Base-by-base conservation (phyloP, 1,284 basidiomycete species). In the Amylostereum chailletii region DNA sequence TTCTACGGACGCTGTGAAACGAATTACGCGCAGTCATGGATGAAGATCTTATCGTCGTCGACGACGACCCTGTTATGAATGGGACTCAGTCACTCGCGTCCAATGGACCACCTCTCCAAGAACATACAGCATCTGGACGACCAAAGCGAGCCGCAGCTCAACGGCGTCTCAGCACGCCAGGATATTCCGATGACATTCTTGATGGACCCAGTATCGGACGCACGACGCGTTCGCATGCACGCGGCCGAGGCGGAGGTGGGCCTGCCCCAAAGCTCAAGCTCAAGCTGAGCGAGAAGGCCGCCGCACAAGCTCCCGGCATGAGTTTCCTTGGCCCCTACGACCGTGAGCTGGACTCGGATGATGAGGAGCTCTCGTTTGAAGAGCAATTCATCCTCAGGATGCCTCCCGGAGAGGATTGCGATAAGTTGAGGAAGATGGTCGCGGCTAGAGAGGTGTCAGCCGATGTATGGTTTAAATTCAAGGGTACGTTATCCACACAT, bases 381-480 rank as follows among this genome's bases (percentile, higher is more conserved):
- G 96, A 99, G 68, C 95, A 99, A 62, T 96, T 99, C 63, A 86
- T 99, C 51, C 71, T 99, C 33, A 71, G 94, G 39, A 83, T 99
- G 74, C 93, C 93, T 0, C 81, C 84, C 3, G 90, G 89, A 0
- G 86, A 89, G 50, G 88, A 90, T 57, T 81, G 79, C 47, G 84
- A 89, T 44, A 83, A 77, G 56, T 59, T 96, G 52, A 77, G 80
- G 60, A 90, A 90, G 69, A 83, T 90, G 75, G 83, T 95, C 8
- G 76, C 80, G 46, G 72, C 82, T 43, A 80, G 93, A 54, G 89
- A 93, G 58, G 75, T 92, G 32, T 71, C 77, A 7, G 79, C 87
- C 57, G 93, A 96, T 58, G 81, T 98, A 7, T 97, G 91, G 88
- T 94, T 99, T 77, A 98, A 96, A 70, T 98, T 99, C 67, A 94